A percentile compares a stretch with the other conserved stretches of the same genome.
phyloP scores from a whole-genome alignment of 2,329 filamentous ascomycete species.

The Leptoxyphium fumago region DNA sequence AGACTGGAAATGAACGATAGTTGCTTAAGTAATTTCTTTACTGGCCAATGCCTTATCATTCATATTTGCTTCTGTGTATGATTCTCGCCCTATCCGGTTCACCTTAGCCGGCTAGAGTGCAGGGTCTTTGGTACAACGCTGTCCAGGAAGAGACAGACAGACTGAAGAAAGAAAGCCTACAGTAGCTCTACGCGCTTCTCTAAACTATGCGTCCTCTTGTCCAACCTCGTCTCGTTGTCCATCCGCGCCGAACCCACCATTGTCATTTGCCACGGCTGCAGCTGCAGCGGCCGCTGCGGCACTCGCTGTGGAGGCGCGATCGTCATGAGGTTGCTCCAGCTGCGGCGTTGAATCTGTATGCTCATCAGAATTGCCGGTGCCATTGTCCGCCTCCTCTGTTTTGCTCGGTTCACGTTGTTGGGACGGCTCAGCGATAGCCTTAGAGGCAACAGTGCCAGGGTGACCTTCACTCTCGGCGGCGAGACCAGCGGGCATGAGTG shows the following conservation, averaged over 20 bases:
- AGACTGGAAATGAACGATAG: too few relatives aligned
- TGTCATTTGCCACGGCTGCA: not conserved
- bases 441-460: not conserved
- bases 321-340: not conserved
- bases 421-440: not conserved
- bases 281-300: not conserved
- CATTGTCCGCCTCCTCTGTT: not conserved
- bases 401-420: not conserved
- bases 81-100: too few relatives aligned
- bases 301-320: not conserved
- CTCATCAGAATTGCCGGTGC: not conserved
- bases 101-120: too few relatives aligned
- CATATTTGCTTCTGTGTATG: too few relatives aligned
- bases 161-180: too few relatives aligned
- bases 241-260: not conserved
- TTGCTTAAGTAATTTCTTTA: too few relatives aligned
- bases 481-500: constrained; percentile 15
- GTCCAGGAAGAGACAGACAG: too few relatives aligned
- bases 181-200: not conserved
- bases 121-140: too few relatives aligned
- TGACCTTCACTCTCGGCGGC: not conserved
- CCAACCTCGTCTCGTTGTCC: not conserved
- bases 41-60: too few relatives aligned
- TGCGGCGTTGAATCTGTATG: not conserved
- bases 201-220: not conserved